These are phyloP conservation scores for Phytomonas serpens DNA, from an alignment of 208 protist genomes.

Conservation along the genomic window DNA sequence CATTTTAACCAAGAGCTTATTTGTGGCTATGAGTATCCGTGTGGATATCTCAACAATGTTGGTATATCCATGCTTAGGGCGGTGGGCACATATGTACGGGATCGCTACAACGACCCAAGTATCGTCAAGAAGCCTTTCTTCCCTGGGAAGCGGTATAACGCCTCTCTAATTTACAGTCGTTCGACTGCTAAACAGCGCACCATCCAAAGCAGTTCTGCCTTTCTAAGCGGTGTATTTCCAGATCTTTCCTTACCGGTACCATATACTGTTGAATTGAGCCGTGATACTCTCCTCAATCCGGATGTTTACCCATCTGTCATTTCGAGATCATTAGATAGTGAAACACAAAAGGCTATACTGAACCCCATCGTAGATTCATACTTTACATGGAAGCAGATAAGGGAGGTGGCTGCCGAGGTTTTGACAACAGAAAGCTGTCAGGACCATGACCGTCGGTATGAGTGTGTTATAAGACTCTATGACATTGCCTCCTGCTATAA, in stretches of 20 bases:
- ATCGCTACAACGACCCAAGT: constrained; percentile 31
- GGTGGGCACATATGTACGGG: constrained; percentile 26
- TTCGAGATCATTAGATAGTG: constrained; percentile 16
- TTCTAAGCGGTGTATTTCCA: constrained; percentile 41
- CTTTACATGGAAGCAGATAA: constrained; percentile 35
- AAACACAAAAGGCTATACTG: constrained; percentile 7
- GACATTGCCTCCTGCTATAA: constrained; percentile 42
- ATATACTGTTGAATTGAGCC: constrained; percentile 25
- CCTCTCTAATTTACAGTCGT: constrained; percentile 41
- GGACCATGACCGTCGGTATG: constrained; percentile 17
- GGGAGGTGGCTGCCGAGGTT: constrained; percentile 27
- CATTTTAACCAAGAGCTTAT: constrained; percentile 21
- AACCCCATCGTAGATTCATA: constrained; percentile 19
- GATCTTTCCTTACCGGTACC: constrained; percentile 35
- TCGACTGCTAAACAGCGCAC: constrained; percentile 43
- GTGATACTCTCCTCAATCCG: constrained; percentile 37
- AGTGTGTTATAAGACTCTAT: constrained; percentile 29
- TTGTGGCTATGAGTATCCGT: constrained; percentile 28
- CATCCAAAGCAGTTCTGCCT: constrained; percentile 43
- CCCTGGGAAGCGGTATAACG: constrained; percentile 26
- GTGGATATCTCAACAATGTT: constrained; percentile 29
- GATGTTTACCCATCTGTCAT: constrained; percentile 25
- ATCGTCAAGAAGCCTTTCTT: constrained; percentile 33
- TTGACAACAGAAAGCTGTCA: constrained; percentile 25
- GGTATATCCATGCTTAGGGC: constrained; percentile 29